Evolutionary conservation across 257 asterid genomes (phyloP).

Genomic region (Salvia splendens): DNA sequence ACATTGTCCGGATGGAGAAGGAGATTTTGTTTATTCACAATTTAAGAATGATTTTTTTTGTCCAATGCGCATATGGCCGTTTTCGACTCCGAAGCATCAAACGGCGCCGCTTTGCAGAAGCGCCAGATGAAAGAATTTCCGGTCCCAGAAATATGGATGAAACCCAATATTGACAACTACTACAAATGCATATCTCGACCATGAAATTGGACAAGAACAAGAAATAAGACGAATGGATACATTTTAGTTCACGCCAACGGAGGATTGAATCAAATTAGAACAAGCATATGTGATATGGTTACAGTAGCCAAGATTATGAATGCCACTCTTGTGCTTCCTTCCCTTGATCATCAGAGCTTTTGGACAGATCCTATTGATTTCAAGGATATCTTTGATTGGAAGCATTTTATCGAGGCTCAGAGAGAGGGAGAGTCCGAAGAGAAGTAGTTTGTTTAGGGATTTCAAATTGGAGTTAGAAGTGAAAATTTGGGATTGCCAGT

Average conservation of each 20-base stretch:
- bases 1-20: constrained; percentile 23
- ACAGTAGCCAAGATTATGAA: constrained; percentile 95
- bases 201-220: constrained; percentile 45
- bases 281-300: constrained; percentile 97
- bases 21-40: constrained; percentile 46
- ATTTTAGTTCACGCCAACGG: constrained; percentile 88
- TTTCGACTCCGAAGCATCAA: constrained; percentile 44
- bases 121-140: constrained; percentile 76
- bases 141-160: constrained; percentile 94
- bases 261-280: constrained; percentile 94
- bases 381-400: constrained; percentile 77
- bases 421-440: too few relatives aligned
- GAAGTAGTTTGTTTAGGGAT: too few relatives aligned
- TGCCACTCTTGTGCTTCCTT: constrained; percentile 93
- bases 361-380: constrained; percentile 92
- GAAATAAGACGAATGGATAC: constrained; percentile 68
- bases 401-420: constrained; percentile 56
- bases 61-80: constrained; percentile 56
- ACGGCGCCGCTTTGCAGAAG: constrained; percentile 40
- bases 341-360: constrained; percentile 88
- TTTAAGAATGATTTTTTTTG: constrained; percentile 44
- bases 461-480: too few relatives aligned
- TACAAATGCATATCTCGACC: constrained; percentile 69
- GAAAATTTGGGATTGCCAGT: too few relatives aligned
- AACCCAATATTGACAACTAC: constrained; percentile 64